Evolutionary conservation across 1,139 yeast genomes (phyloP), one percentile per base, ranked within the genome.

Genomic region (Saccharomyces hybrid): DNA sequence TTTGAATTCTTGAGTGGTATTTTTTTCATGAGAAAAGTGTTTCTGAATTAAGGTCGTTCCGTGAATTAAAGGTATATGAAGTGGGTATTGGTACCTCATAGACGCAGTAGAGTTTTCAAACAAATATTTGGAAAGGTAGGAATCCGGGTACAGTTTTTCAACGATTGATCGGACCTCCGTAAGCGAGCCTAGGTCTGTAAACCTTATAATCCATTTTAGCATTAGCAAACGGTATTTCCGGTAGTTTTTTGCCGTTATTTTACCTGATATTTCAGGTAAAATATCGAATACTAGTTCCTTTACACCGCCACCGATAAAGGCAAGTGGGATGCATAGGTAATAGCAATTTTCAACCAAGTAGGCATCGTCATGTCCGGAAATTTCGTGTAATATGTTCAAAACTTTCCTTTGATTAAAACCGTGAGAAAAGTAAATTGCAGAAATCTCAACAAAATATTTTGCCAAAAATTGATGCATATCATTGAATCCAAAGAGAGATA

Each of bases 271-370:
- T 31, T 50, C 38, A 47, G 56, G 53, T 61, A 59, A 26, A 14
- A 54, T 56, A 2, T 65, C 69, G 48, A 73, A 75, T 0, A 80
- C 64, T 1, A 68, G 67, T 52, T 73, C 73, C 44, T 78, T 67
- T 1, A 69, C 57, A 0, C 85, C 84, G 28, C 71, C 70, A 13
- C 66, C 66, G 0, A 79, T 64, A 59, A 73, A 81, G 0, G 85
- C 71, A 9, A 82, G 63, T 0, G 84, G 76, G 1, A 81, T 65
- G 0, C 61, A 50, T 20, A 54, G 56, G 0, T 80, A 72, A 29
- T 79, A 60, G 29, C 78, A 64, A 13, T 72, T 73, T 4, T 62
- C 56, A 2, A 75, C 59, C 5, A 78, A 51, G 11, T 70, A 64
- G 4, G 51, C 49, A 16, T 60, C 61, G n/a, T 52, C 54, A 25